Evolutionary conservation across 768 basidiomycete genomes (phyloP).

Genomic region (Crassisporium funariophilum): DNA sequence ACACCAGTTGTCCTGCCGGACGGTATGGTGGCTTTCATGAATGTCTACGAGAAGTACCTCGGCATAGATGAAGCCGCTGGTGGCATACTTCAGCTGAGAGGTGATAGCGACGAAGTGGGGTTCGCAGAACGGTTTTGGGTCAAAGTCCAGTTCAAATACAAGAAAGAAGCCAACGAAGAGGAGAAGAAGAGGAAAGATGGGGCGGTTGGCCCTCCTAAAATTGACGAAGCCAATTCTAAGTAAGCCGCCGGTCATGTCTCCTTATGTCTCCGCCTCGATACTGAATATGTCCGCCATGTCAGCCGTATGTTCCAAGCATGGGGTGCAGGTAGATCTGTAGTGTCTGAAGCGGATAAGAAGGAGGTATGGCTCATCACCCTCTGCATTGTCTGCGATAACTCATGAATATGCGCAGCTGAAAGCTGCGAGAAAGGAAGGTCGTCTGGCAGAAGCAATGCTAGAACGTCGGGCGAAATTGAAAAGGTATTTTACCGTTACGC

Average conservation of each 20-base stretch:
- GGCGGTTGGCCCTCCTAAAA: slow-evolving; percentile 46
- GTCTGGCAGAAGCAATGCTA: slow-evolving; percentile 77
- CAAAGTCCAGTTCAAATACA: slow-evolving; percentile 88
- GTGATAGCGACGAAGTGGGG: slow-evolving; percentile 84
- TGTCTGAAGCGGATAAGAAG: slow-evolving; percentile 70
- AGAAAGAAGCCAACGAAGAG: slow-evolving; percentile 80
- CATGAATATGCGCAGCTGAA: no score
- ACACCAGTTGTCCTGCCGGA: slow-evolving; percentile 80
- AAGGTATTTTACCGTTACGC: slow-evolving; percentile 56
- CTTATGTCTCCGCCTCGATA: slow-evolving; percentile 2
- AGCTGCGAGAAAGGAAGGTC: slow-evolving; percentile 74
- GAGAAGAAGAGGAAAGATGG: slow-evolving; percentile 73
- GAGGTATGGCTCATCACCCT: slow-evolving; percentile 53
- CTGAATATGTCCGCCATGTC: slow-evolving; percentile 10
- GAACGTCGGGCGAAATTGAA: slow-evolving; percentile 84
- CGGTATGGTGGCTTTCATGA: slow-evolving; percentile 87
- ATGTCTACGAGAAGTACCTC: slow-evolving; percentile 87
- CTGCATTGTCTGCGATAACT: no score
- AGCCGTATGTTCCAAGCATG: slow-evolving; percentile 81
- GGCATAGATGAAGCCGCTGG: slow-evolving; percentile 86
- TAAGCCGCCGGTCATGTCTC: slow-evolving; percentile 40
- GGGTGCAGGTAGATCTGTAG: slow-evolving; percentile 77
- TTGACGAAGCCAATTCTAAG: slow-evolving; percentile 79
- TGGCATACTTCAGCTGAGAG: slow-evolving; percentile 73
- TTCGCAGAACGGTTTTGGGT: slow-evolving; percentile 88